Base-by-base conservation (phyloP, 2,329 filamentous ascomycete species). In the Phyllachora maydis region DNA sequence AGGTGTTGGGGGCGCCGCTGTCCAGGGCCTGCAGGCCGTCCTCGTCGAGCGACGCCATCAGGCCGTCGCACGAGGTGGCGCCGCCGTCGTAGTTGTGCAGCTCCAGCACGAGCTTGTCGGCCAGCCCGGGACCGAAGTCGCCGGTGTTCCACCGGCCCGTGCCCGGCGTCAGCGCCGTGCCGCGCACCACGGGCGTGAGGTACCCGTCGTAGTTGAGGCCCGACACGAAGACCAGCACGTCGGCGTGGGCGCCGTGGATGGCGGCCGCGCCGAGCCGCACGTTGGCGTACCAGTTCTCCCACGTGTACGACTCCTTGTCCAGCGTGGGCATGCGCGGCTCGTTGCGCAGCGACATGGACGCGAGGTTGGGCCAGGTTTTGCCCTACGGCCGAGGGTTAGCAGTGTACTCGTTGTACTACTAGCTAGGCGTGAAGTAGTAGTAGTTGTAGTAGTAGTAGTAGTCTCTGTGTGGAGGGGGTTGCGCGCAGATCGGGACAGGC, bases 81-180 rank as follows among this genome's bases (percentile, higher is more conserved):
- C 39, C 35, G 32, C 52, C 63, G 29, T 63, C 47, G 39, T 70
- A 70, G 43, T 65, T 67, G 49, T 70, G 65, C 7, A 69, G 46
- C 39, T 70, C 65, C 3, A 68, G 49, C 6, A 65, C 62, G 0
- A 68, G 46, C 43, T 68, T 68, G 34, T 64, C 41, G 2, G 42
- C 42, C 37, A 56, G 62, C 1, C 49, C 52, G 2, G 43, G 30
- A n/a, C n/a, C n/a, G 32, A 65, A 68, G 33, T 60, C 54, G 9
- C 34, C 34, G 4, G 46, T 37, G 24, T 35, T 42, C 34, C 64
- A 68, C 4, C 31, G 50, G 10, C 26, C 40, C 9, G 42, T 54
- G 10, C 56, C 49, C 1, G 58, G 56, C 6, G 51, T 48, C 5
- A 67, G 44, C 3, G 53, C 49, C 0, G 47, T 48, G 6, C 55